phyloP scores from a whole-genome alignment of 2,329 filamentous ascomycete genomes.

The Metarhizium brunneum region DNA sequence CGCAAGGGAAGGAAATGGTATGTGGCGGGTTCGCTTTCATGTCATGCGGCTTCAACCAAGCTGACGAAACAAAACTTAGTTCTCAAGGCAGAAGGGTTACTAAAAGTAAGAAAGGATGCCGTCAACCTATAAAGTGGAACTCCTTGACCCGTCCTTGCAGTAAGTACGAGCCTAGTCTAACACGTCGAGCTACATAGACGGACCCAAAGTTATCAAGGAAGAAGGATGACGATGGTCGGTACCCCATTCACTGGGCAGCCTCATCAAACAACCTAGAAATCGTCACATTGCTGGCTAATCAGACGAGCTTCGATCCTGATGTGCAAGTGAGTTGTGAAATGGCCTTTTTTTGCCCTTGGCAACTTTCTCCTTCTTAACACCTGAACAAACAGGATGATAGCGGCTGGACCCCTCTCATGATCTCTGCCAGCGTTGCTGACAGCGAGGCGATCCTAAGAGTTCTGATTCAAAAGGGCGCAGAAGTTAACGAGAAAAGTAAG shows the following conservation, averaged over 20 bases:
- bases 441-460: conserved; percentile 59
- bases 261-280: conserved; percentile 75
- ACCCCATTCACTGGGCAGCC: conserved; percentile 89
- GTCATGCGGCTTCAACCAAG: not conserved
- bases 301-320: conserved; percentile 73
- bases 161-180: not conserved
- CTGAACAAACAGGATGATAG: conserved; percentile 49
- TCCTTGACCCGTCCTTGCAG: not conserved
- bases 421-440: conserved; percentile 65
- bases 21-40: conserved; percentile 12
- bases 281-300: conserved; percentile 59
- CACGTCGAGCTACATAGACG: conserved; percentile 36
- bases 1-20: conserved; percentile 75
- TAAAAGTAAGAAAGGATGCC: conserved; percentile 8
- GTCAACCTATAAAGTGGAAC: not conserved
- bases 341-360: not conserved
- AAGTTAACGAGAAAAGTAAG: conserved; percentile 64
- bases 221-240: conserved; percentile 78
- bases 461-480: conserved; percentile 59
- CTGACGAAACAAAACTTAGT: conserved; percentile 3
- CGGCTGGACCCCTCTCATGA: conserved; percentile 81
- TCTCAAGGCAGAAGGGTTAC: conserved; percentile 9
- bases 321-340: conserved; percentile 46
- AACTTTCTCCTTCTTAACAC: not conserved
- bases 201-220: conserved; percentile 66